Evolutionary conservation across 2,329 filamentous ascomycete genomes (phyloP).

Genomic region (Penicillium expansum): DNA sequence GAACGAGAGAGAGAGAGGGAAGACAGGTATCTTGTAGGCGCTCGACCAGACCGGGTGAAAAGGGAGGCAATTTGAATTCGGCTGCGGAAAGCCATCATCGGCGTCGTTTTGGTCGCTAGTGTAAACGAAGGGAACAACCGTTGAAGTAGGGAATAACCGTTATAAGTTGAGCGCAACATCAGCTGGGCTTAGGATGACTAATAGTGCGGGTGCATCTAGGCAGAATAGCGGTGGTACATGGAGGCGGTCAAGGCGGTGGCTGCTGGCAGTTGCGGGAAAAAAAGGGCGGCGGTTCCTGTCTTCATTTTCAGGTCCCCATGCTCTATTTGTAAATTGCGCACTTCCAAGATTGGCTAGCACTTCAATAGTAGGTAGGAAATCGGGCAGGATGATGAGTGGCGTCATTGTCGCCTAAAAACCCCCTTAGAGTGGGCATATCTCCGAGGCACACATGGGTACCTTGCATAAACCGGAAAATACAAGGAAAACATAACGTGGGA

Average conservation of each 20-base stretch:
- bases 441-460: background rate
- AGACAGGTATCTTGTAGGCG: background rate
- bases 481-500: background rate
- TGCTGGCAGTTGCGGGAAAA: background rate
- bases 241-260: background rate
- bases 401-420: background rate
- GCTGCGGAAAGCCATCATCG: too few relatives aligned
- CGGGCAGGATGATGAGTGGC: background rate
- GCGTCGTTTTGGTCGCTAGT: too few relatives aligned
- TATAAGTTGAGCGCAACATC: too few relatives aligned
- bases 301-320: background rate
- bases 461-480: conserved; percentile 2
- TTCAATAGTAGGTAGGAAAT: background rate
- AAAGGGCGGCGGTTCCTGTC: background rate
- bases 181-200: background rate
- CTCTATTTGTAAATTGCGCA: background rate
- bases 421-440: background rate
- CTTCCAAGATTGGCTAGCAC: background rate
- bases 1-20: background rate
- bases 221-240: background rate
- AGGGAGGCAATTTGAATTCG: too few relatives aligned
- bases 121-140: too few relatives aligned
- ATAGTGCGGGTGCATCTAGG: background rate
- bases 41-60: background rate
- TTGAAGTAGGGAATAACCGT: background rate